Evolutionary conservation across 257 asterid genomes (phyloP), one percentile per base, ranked within the genome.

Genomic region (Solanum commersonii): DNA sequence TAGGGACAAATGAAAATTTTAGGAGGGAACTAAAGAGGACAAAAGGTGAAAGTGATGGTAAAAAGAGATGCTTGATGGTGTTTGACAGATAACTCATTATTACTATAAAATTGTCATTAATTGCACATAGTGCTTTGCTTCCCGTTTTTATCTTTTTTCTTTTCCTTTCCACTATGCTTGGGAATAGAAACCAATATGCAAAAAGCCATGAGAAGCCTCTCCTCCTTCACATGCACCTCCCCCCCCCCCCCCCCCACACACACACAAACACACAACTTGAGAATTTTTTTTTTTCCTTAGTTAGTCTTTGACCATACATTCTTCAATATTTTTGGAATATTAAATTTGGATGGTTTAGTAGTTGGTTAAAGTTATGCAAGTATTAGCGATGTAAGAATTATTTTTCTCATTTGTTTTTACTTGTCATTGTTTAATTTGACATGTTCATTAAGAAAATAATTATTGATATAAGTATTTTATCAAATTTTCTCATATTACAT

Each of bases 101-200:
- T 44, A 44, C 3, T 27, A 9, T 27, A 27, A 44, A 79, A 79
- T 78, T 44, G n/a, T 52, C 63, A 52, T 29, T 46, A 16, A 81
- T 81, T 46, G 68, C 18, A 44, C 25, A 44, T 25, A 27, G 25
- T 42, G 67, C 67, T 79, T 79, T 27, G 16, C 16, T 27, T 44
- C 40, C 15, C 9, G 2, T 44, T 25, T 38, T 14, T 76, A 1
- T 6, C 14, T 79, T 25, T 38, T 14, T 76, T 10, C 4, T 40
- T 16, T 79, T 15, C 67, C 27, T 44, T 81, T 81, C 85, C 85
- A 81, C n/a, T 81, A 81, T 46, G 42, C 85, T 81, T 46, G 68
- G 85, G 85, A 81, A 46, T 81, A 25, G 2, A 81, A 29, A 79
- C 27, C 67, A 79, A 79, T 79, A 63, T 44, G 67, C 84, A 40